Base-by-base conservation (phyloP, 1,139 yeast species). In the Geotrichum aggregatum region DNA sequence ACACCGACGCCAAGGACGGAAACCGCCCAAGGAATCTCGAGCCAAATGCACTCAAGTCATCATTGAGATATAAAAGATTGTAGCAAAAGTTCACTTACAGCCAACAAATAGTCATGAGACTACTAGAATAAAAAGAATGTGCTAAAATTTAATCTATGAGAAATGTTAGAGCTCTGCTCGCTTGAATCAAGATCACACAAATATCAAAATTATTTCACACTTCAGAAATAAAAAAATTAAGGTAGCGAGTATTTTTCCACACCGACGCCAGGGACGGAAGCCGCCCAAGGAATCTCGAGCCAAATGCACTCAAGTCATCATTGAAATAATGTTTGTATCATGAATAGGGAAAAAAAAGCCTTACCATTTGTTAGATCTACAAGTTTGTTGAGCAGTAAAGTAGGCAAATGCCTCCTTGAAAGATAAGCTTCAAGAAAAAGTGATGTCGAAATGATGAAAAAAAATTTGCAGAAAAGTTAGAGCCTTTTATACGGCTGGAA, bases 1-100 rank as follows among this genome's bases (percentile, higher is more conserved):
- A 52, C 54, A 52, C 39, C 54, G 46, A 52, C 52, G 42, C 49
- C 19, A 48, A 39, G 19, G n/a, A 30, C 44, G 42, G 48, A 38
- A 50, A 50, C 47, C 31, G 47, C 24, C 40, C 26, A 24, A 22
- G 28, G 43, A 44, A 28, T 36, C 44, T 52, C 54, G 54, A 52
- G 54, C 54, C 54, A 52, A 52, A 52, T 52, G 54, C 54, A 52
- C 54, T 52, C 54, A 42, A 52, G 54, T 52, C 54, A 52, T 52
- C 54, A 52, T 52, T 41, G 36, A 35, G 14, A 33, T 13, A 16
- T 13, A 42, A 18, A 21, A 16, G 14, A 13, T 30, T 8, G 16
- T 11, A 14, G 22, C 3, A 13, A 3, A 34, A 30, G 24, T 13
- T 11, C 19, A 28, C 47, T 44, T 44, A 44, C 47, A 13, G 11